phyloP scores from a whole-genome alignment of 1,284 basidiomycete species.

The Inonotus hispidus region DNA sequence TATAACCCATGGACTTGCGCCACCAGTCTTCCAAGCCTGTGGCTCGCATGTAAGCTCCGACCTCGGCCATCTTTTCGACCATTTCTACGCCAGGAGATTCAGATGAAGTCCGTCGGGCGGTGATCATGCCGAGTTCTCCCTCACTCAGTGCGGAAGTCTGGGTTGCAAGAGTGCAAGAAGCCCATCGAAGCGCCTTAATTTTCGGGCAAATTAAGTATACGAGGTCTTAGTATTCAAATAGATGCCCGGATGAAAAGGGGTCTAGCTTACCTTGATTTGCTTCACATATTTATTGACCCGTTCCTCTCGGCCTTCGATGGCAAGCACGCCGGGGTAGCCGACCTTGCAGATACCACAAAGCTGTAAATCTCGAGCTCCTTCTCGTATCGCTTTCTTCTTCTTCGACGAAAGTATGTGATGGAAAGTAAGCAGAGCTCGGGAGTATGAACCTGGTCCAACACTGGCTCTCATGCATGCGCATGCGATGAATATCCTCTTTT shows the following conservation, averaged over 20 bases:
- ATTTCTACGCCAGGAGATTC: neutral
- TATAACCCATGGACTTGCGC: constrained; percentile 12
- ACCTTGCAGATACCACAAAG: constrained; percentile 16
- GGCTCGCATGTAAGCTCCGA: constrained; percentile 9
- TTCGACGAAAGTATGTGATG: constrained; percentile 16
- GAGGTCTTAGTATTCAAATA: neutral
- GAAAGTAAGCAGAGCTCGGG: constrained; percentile 16
- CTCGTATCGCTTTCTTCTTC: constrained; percentile 11
- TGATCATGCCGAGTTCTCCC: neutral
- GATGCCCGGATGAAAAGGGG: neutral
- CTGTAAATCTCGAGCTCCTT: constrained; percentile 1
- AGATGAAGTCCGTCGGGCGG: neutral
- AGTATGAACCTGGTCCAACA: neutral
- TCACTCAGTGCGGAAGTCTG: neutral
- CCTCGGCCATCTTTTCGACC: constrained; percentile 16
- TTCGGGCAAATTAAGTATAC: neutral
- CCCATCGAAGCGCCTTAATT: constrained; percentile 16
- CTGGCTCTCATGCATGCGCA: neutral
- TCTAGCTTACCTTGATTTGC: constrained; percentile 13
- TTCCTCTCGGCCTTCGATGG: constrained; percentile 15
- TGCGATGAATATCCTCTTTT: neutral
- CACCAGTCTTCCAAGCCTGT: constrained; percentile 13
- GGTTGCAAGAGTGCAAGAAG: constrained; percentile 10
- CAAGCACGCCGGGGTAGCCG: constrained; percentile 16
- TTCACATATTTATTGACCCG: constrained; percentile 7